Base-by-base conservation (phyloP, 345 rosid genomes). In the Eucalyptus pauciflora region DNA sequence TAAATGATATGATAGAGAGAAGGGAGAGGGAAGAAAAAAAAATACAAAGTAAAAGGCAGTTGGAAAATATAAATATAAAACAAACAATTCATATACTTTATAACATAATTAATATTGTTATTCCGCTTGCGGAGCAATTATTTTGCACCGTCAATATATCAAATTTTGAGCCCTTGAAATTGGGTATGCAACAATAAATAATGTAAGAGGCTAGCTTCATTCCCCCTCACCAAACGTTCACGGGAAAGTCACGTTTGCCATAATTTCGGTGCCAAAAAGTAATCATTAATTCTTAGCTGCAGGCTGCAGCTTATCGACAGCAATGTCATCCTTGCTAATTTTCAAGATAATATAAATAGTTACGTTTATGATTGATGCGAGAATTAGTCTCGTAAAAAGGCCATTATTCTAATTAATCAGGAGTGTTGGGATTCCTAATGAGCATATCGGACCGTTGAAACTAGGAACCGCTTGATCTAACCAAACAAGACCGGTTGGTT, bases 401-500 rank as follows among this genome's bases (percentile, higher is more conserved):
- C 83, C 48, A 10, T 76, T 76, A 7, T 76, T 37, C 27, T 37
- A 17, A 76, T 10, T 41, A 76, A 76, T 41, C 20, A 10, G 43
- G 48, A 76, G 24, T 37, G 41, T 76, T 11, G 27, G 15, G 27
- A 76, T 18, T 52, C 0, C 1, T 52, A 52, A 52, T 52, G 58
- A 52, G 58, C 10, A 52, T 20, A 52, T 52, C 0, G 5, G 58
- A 52, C 0, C 0, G 0, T 0, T 0, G 10, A 20, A 52, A 18
- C 20, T 0, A 5, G 4, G 58, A 52, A 52, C 10, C 24, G 10
- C 10, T 52, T 4, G 41, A 41, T 41, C 41, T 41, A 41, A 41
- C 1, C 2, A 4, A 10, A 52, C 0, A 7, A 4, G 0, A 52
- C 1, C 2, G 0, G 2, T 52, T 52, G 58, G 1, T 52, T 52